A percentile compares a stretch with the other conserved stretches of the same genome.
phyloP scores from a whole-genome alignment of 345 rosid species.

The Microcos paniculata region DNA sequence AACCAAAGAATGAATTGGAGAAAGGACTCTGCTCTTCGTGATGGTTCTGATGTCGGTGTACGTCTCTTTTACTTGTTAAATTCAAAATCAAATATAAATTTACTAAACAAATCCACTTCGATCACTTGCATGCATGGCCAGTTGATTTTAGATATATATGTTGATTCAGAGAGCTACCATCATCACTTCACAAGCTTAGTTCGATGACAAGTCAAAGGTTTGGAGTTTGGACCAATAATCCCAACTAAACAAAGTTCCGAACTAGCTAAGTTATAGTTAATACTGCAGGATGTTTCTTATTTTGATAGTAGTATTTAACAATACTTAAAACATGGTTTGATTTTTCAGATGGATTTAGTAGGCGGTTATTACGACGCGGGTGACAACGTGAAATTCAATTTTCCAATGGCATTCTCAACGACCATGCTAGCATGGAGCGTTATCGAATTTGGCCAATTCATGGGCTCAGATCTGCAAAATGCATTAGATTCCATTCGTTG shows the following conservation, averaged over 20 bases:
- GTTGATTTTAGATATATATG: too few relatives aligned
- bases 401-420: slow-evolving; percentile 86
- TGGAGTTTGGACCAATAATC: too few relatives aligned
- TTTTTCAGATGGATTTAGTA: slow-evolving; percentile 46
- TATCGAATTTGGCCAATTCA: slow-evolving; percentile 55
- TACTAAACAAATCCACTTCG: neutral
- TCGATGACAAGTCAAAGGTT: too few relatives aligned
- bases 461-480: slow-evolving; percentile 38
- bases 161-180: too few relatives aligned
- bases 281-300: neutral
- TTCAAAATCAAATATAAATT: too few relatives aligned
- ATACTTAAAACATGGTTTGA: neutral
- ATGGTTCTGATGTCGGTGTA: slow-evolving; percentile 39
- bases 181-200: too few relatives aligned
- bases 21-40: slow-evolving; percentile 49
- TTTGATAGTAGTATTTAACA: neutral
- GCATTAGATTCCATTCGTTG: slow-evolving; percentile 64
- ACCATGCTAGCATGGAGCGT: slow-evolving; percentile 78
- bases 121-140: neutral
- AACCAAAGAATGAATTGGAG: slow-evolving; percentile 52
- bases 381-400: slow-evolving; percentile 75
- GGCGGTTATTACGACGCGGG: slow-evolving; percentile 93
- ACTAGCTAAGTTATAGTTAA: neutral
- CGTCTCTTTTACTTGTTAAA: neutral
- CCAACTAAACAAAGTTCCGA: neutral